These are phyloP conservation scores for Silene coronaria DNA, from an alignment of 179 eudicot genomes.

Conservation along the genomic window DNA sequence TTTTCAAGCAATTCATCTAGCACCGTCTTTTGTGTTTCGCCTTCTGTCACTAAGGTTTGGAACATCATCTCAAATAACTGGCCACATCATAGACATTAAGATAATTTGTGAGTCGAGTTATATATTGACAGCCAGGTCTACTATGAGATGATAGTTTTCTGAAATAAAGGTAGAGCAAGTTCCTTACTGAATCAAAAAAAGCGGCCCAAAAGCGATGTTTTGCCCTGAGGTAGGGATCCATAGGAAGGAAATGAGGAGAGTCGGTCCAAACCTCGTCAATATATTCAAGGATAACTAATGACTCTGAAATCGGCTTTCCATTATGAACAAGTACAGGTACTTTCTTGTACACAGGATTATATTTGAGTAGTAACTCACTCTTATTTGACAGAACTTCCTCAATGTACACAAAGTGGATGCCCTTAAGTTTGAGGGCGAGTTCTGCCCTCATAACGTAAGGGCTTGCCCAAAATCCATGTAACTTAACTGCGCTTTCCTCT, in stretches of 20 bases:
- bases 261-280: conserved; percentile 30
- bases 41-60: conserved; percentile 5
- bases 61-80: conserved; percentile 16
- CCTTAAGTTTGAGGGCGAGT: conserved; percentile 24
- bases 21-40: conserved; percentile 17
- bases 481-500: conserved; percentile 13
- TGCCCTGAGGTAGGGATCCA: conserved; percentile 29
- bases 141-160: neutral
- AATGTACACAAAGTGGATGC: conserved; percentile 25
- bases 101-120: too few relatives aligned
- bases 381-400: conserved; percentile 32
- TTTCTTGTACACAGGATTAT: conserved; percentile 35
- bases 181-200: conserved; percentile 21
- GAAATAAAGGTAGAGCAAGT: too few relatives aligned
- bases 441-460: conserved; percentile 17
- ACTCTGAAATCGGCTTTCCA: conserved; percentile 21
- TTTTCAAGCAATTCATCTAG: conserved; percentile 17
- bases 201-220: conserved; percentile 30
- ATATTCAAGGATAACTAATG: conserved; percentile 29
- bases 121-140: neutral
- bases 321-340: conserved; percentile 34
- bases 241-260: conserved; percentile 26
- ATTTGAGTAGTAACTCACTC: conserved; percentile 22
- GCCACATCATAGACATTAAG: neutral
- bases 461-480: conserved; percentile 21